phyloP scores from a whole-genome alignment of 129 eudicot genomes.

The Apium graveolens region DNA sequence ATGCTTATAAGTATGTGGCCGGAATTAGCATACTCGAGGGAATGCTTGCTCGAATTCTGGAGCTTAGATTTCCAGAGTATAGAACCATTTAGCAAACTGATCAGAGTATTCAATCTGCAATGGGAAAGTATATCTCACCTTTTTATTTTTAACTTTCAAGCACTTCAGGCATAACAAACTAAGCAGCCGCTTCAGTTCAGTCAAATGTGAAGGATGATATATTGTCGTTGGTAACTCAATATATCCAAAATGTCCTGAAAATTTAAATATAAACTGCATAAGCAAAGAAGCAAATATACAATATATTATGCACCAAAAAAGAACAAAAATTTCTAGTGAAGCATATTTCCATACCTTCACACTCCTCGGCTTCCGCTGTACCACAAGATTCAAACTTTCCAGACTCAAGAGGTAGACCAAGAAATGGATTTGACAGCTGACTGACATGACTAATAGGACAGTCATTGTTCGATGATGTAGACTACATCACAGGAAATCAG shows the following conservation, averaged over 20 bases:
- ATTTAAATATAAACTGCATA: not conserved
- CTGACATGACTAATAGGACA: slow-evolving; percentile 88
- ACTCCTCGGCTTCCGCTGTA: slow-evolving; percentile 85
- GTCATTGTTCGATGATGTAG: slow-evolving; percentile 70
- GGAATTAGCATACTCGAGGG: too few species aligned
- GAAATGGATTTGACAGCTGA: slow-evolving; percentile 90
- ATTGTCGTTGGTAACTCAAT: slow-evolving; percentile 78
- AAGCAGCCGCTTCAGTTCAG: slow-evolving; percentile 56
- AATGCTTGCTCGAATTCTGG: too few species aligned
- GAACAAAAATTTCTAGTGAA: not conserved
- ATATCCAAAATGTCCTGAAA: slow-evolving; percentile 96
- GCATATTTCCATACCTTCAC: slow-evolving; percentile 60
- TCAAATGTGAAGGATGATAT: slow-evolving; percentile 84
- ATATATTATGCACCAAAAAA: not conserved
- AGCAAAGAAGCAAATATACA: not conserved
- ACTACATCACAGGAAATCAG: slow-evolving; percentile 29
- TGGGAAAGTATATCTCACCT: slow-evolving; percentile 31
- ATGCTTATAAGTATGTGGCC: too few species aligned
- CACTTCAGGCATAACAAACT: slow-evolving; percentile 79
- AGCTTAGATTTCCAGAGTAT: too few species aligned
- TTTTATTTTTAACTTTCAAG: slow-evolving; percentile 53
- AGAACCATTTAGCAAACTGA: too few species aligned
- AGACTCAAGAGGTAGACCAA: slow-evolving; percentile 85
- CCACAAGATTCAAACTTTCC: slow-evolving; percentile 98
- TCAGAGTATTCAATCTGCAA: not conserved